Evolutionary conservation across 2,329 filamentous ascomycete species (phyloP).

Genomic region (Ilyonectria robusta): DNA sequence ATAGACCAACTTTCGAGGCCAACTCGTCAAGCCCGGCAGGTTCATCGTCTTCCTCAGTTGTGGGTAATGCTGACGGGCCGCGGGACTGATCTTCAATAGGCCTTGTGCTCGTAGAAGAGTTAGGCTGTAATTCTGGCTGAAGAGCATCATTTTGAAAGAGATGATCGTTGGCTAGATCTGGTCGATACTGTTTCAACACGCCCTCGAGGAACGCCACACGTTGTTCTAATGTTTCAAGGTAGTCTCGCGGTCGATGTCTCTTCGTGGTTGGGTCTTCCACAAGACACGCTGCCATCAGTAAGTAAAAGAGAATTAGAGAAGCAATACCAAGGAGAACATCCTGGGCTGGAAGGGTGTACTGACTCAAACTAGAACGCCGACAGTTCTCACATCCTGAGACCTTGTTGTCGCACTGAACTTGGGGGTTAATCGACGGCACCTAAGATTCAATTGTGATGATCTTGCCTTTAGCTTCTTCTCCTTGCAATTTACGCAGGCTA

Average conservation of each 20-base stretch:
- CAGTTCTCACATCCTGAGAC: constrained; percentile 4
- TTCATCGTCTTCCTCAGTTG: not conserved
- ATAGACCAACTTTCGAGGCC: constrained; percentile 37
- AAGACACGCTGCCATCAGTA: constrained; percentile 30
- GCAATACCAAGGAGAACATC: not conserved
- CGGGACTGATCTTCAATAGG: not conserved
- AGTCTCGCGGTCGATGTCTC: constrained; percentile 47
- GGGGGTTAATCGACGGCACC: not conserved
- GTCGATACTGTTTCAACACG: constrained; percentile 4
- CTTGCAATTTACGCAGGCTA: constrained; percentile 25
- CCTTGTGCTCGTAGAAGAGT: not conserved
- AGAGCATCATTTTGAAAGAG: not conserved
- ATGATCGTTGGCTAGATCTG: constrained; percentile 13
- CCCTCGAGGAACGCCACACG: constrained; percentile 46
- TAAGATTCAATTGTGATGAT: too few species aligned
- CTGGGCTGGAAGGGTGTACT: not conserved
- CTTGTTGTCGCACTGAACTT: constrained; percentile 32
- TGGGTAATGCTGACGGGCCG: not conserved
- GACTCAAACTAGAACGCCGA: not conserved
- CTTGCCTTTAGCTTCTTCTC: constrained; percentile 26
- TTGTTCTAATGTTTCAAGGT: constrained; percentile 48
- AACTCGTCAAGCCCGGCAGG: constrained; percentile 23
- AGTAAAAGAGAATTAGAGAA: not conserved
- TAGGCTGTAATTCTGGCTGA: not conserved
- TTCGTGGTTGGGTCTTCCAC: constrained; percentile 48